Evolutionary conservation across 2,329 filamentous ascomycete genomes (phyloP).

Genomic region (Mycosphaerella arachidis): DNA sequence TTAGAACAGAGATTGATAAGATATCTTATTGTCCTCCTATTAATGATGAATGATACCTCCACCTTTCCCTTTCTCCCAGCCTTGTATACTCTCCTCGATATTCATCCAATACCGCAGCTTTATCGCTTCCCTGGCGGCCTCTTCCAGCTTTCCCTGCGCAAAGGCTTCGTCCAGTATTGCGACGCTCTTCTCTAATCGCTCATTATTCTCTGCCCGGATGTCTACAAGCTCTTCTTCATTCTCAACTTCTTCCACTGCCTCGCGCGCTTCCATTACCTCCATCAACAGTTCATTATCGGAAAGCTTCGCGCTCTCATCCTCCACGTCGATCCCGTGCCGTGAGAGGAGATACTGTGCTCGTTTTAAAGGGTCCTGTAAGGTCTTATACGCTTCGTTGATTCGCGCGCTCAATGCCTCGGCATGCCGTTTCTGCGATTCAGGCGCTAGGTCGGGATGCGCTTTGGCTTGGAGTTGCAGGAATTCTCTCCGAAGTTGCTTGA

Average conservation of each 20-base stretch:
- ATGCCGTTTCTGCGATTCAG: conserved; percentile 47
- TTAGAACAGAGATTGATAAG: too few relatives aligned
- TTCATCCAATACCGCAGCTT: conserved; percentile 86
- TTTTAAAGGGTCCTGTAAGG: conserved; percentile 69
- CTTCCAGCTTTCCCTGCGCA: conserved; percentile 58
- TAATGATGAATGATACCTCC: conserved; percentile 30
- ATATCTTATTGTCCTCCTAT: neutral
- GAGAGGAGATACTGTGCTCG: conserved; percentile 84
- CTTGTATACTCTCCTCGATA: conserved; percentile 71
- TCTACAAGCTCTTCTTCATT: conserved; percentile 59
- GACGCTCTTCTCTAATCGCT: conserved; percentile 61
- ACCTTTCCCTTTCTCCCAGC: conserved; percentile 75
- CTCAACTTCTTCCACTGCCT: conserved; percentile 55
- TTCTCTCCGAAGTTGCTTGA: conserved; percentile 68
- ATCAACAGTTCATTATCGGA: conserved; percentile 63
- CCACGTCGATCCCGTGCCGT: conserved; percentile 66
- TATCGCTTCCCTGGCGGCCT: conserved; percentile 68
- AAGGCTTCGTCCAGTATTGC: conserved; percentile 61
- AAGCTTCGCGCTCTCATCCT: conserved; percentile 70
- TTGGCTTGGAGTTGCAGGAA: conserved; percentile 78
- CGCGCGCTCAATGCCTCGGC: conserved; percentile 75
- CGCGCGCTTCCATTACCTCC: conserved; percentile 69
- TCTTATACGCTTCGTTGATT: conserved; percentile 91
- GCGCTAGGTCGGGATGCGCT: conserved; percentile 67
- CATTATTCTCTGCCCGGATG: conserved; percentile 63